Evolutionary conservation across 2,329 filamentous ascomycete genomes (phyloP), one percentile per base, ranked within the genome.

Genomic region (Plenodomus biglobosus): DNA sequence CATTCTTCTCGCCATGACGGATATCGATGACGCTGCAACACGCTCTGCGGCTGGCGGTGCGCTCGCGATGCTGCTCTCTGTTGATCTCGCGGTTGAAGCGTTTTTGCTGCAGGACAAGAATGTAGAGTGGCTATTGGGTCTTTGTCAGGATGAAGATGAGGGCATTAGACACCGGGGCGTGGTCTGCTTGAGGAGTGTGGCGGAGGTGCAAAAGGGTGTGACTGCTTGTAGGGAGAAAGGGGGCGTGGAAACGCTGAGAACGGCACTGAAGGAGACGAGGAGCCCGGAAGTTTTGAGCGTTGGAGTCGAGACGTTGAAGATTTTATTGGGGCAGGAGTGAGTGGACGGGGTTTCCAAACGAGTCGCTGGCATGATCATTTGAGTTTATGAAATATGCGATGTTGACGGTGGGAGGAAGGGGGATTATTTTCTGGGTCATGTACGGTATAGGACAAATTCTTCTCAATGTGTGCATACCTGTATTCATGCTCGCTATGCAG

Each of bases 41-140:
- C 79, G 92, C 22, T 84, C 85, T 40, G 94, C 91, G 0, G 92
- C 94, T 0, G 91, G 92, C 2, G 94, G 94, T 1, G 92, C 91
- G 0, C 72, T 99, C 41, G 94, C 92, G 0, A 88, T 88, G 72
- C 74, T 99, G 19, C 91, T 91, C 0, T 83, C 85, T 22, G 91
- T 86, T 68, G 89, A 94, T 60, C 80, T 81, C 1, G 87, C 89
- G 0, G 86, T 92, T 1, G 78, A 82, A 2, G 85, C 82, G 3
- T 80, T 97, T 2, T 62, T 95, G 32, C 81, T 83, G 50, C 60
- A 68, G 30, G 83, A 89, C 4, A 80, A 87, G 13, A 90, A 90
- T 1, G 79, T 94, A 3, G 79, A 85, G 52, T 83, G 90, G n/a
- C 62, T 97, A n/a, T 72, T 99, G n/a, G 83, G 80, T 0, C 73